These are phyloP conservation scores for Metschnikowia corniflorae DNA, from an alignment of 805 yeast genomes.

Conservation along the genomic window DNA sequence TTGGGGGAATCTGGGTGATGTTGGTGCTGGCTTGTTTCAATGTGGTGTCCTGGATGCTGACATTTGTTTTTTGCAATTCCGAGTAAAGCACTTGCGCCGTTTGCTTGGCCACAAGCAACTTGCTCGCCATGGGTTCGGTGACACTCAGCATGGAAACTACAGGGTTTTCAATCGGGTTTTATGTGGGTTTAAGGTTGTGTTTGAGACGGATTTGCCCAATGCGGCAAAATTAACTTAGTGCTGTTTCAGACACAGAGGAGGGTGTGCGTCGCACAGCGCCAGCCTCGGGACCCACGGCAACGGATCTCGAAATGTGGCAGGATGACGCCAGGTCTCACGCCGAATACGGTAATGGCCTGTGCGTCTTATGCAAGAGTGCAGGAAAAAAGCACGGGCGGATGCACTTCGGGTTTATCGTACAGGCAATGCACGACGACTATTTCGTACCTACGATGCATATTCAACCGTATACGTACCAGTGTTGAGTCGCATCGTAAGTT, in stretches of 20 bases:
- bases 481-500: no score
- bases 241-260: no score
- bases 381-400: no score
- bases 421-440: no score
- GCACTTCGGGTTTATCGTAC: no score
- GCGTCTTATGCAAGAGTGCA: no score
- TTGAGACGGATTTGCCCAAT: slow-evolving; percentile 7
- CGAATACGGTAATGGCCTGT: slow-evolving; percentile 9
- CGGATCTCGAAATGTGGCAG: slow-evolving; percentile 6
- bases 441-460: no score
- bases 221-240: slow-evolving; percentile 3
- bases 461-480: no score
- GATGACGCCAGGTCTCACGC: slow-evolving; percentile 4
- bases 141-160: slow-evolving; percentile 4
- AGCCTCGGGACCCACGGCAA: no score
- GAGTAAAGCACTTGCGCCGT: slow-evolving; percentile 34
- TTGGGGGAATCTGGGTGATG: slow-evolving; percentile 31
- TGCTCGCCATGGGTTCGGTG: slow-evolving; percentile 3
- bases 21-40: slow-evolving; percentile 36
- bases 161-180: neutral
- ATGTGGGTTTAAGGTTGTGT: no score
- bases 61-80: slow-evolving; percentile 46
- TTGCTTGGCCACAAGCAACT: slow-evolving; percentile 11
- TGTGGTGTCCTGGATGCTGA: slow-evolving; percentile 43
- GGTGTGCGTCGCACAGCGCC: no score